phyloP scores from a whole-genome alignment of 2,329 filamentous ascomycete genomes.

The Pseudogymnoascus sp. region DNA sequence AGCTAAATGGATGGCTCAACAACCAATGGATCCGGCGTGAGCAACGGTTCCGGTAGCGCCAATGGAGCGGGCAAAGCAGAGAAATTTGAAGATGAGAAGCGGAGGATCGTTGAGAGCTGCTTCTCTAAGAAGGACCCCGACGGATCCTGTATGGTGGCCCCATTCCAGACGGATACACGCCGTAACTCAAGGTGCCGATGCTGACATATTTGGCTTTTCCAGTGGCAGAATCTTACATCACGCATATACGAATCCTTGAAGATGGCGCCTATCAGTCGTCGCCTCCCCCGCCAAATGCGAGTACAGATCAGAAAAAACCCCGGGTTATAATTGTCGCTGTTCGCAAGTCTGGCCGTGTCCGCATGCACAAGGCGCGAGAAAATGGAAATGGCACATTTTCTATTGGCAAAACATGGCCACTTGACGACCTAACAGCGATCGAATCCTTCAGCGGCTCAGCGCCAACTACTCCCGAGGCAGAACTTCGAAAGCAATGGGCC shows the following conservation, averaged over 20 bases:
- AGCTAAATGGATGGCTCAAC: conserved; percentile 28
- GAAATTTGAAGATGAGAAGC: conserved; percentile 93
- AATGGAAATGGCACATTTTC: conserved; percentile 91
- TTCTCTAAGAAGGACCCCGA: conserved; percentile 85
- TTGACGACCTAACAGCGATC: conserved; percentile 79
- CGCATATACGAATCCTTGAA: conserved; percentile 86
- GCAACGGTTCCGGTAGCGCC: conserved; percentile 18
- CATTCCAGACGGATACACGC: conserved; percentile 10
- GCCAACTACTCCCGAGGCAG: conserved; percentile 50
- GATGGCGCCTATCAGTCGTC: conserved; percentile 74
- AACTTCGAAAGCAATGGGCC: conserved; percentile 64
- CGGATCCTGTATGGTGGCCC: conserved; percentile 61
- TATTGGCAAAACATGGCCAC: conserved; percentile 95
- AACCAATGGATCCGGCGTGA: conserved; percentile 27
- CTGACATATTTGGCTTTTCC: conserved; percentile 20
- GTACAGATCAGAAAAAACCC: conserved; percentile 70
- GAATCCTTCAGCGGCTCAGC: conserved; percentile 67
- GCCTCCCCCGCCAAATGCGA: conserved; percentile 74
- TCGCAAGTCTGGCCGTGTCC: conserved; percentile 81
- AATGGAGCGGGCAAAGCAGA: conserved; percentile 42
- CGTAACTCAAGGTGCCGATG: neutral
- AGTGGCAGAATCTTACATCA: conserved; percentile 94
- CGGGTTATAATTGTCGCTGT: conserved; percentile 91
- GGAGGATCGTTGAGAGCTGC: conserved; percentile 87
- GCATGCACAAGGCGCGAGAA: conserved; percentile 94